Conservation (phyloP, 2,329 filamentous ascomycete genomes). For the Fusarium buharicum region DNA sequence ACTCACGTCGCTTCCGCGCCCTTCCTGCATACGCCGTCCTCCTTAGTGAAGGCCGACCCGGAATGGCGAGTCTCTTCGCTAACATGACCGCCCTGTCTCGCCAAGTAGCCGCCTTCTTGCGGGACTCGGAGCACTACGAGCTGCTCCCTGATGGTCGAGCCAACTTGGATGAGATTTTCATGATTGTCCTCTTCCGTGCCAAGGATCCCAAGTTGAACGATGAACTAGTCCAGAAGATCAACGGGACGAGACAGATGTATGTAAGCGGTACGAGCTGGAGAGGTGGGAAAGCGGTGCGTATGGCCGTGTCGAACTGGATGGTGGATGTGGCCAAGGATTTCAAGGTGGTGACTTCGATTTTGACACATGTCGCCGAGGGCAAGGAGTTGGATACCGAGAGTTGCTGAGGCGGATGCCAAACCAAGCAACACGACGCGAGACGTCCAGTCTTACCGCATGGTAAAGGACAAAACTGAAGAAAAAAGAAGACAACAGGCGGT, state of each 20-base stretch:
- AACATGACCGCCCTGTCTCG: slow-evolving; percentile 79
- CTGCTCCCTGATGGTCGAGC: slow-evolving; percentile 66
- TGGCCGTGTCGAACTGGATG: slow-evolving; percentile 88
- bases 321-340: slow-evolving; percentile 76
- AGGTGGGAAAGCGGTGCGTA: slow-evolving; percentile 77
- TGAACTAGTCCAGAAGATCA: slow-evolving; percentile 76
- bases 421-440: neutral
- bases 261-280: slow-evolving; percentile 85
- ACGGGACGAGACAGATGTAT: slow-evolving; percentile 78
- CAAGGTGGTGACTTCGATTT: slow-evolving; percentile 69
- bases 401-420: neutral
- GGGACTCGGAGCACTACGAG: slow-evolving; percentile 70
- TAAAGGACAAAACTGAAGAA: neutral
- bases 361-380: slow-evolving; percentile 61
- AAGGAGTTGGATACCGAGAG: slow-evolving; percentile 44
- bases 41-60: slow-evolving; percentile 75
- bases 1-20: slow-evolving; percentile 89
- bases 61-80: slow-evolving; percentile 75
- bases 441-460: neutral
- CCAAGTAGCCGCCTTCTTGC: slow-evolving; percentile 71
- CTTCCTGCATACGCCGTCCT: slow-evolving; percentile 89
- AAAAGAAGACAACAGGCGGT: neutral
- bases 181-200: slow-evolving; percentile 80
- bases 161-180: slow-evolving; percentile 64
- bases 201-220: slow-evolving; percentile 70